These are phyloP conservation scores for Umbelopsis ramanniana DNA, from an alignment of 192 early-diverging fungal genomes.

Conservation along the genomic window DNA sequence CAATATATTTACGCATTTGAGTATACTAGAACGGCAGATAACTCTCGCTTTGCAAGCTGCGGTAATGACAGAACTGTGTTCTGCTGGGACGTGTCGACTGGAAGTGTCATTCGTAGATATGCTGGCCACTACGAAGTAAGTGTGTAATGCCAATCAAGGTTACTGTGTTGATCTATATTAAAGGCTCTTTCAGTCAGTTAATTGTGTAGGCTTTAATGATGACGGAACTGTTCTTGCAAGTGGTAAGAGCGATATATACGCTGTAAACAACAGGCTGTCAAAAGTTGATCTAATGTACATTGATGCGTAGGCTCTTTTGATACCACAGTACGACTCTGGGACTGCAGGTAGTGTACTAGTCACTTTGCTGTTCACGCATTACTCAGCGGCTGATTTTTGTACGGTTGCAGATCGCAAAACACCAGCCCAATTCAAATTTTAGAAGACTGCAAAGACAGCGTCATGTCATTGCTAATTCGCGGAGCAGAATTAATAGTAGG, in stretches of 20 bases:
- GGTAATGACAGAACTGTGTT: slow-evolving; percentile 82
- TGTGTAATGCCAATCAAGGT: background rate
- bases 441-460: slow-evolving; percentile 84
- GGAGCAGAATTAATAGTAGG: slow-evolving; percentile 77
- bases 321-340: slow-evolving; percentile 80
- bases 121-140: slow-evolving; percentile 76
- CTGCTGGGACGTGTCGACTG: slow-evolving; percentile 86
- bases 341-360: slow-evolving; percentile 43
- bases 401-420: slow-evolving; percentile 48
- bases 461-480: slow-evolving; percentile 75
- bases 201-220: slow-evolving; percentile 80
- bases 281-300: too few relatives aligned
- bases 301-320: slow-evolving; percentile 58
- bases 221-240: slow-evolving; percentile 80
- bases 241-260: slow-evolving; percentile 53
- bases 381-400: too few relatives aligned
- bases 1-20: slow-evolving; percentile 12
- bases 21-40: slow-evolving; percentile 54
- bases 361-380: too few relatives aligned
- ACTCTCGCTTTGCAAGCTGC: slow-evolving; percentile 75
- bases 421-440: slow-evolving; percentile 81
- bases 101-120: slow-evolving; percentile 72
- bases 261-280: background rate
- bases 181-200: slow-evolving; percentile 61
- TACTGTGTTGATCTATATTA: background rate